These are phyloP conservation scores for Gossypium trilobum DNA, from an alignment of 441 rosid species.

Conservation along the genomic window DNA sequence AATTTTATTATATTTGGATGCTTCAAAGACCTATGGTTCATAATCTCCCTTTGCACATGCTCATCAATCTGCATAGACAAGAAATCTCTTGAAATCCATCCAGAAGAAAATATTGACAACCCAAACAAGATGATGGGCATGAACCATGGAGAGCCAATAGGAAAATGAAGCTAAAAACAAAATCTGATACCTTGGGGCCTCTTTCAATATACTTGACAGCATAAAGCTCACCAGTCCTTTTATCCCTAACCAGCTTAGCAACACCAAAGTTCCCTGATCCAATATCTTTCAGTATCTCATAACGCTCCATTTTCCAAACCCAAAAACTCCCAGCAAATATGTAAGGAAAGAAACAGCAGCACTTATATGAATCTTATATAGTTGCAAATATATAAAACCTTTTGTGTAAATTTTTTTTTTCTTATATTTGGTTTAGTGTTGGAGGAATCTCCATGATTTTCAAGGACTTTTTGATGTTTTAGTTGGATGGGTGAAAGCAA, in stretches of 20 bases:
- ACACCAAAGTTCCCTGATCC: constrained; percentile 69
- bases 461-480: neutral
- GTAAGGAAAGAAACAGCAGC: neutral
- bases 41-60: constrained; percentile 67
- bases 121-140: too few relatives aligned
- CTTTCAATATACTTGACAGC: constrained; percentile 62
- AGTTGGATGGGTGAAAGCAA: neutral
- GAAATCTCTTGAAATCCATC: neutral
- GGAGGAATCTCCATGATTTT: neutral
- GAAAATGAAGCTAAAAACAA: too few relatives aligned
- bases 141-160: neutral
- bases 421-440: neutral
- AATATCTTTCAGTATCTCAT: constrained; percentile 49
- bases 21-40: constrained; percentile 57
- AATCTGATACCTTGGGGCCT: constrained; percentile 42
- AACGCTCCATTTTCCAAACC: constrained; percentile 37
- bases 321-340: neutral
- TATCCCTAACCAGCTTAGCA: constrained; percentile 53
- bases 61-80: neutral
- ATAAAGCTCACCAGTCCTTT: constrained; percentile 35
- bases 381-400: neutral
- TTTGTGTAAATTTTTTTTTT: neutral
- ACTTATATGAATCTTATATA: neutral
- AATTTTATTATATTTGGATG: constrained; percentile 62
- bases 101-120: neutral